Base-by-base conservation (phyloP, 441 rosid species). In the Sinapis alba region DNA sequence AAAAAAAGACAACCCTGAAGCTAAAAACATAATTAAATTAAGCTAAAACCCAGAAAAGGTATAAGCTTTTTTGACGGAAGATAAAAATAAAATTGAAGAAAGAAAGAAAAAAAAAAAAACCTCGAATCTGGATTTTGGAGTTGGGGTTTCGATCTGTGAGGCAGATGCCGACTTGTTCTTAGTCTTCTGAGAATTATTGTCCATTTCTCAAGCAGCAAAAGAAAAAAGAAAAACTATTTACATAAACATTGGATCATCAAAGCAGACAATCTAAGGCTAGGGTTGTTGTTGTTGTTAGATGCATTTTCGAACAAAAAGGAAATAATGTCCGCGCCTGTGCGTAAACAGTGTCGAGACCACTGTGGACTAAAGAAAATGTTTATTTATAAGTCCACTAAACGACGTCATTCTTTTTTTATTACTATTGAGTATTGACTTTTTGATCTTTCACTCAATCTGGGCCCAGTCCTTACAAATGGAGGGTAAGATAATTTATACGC, bases 121-220 rank as follows among this genome's bases (percentile, higher is more conserved):
- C 93, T 89, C 96, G 68, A 90, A 81, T 75, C 86, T 92, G 68
- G 78, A 73, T 63, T 78, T 78, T 18, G 97, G 84, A 70, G 84
- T 80, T 34, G 91, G 80, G 51, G 51, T 43, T 43, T 41, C 47
- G 47, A 41, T 41, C 15, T 41, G 13, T 2, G 43, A 36, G 11
- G 36, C 2, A 32, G 43, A 36, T 9, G n/a, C n/a, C n/a, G 13
- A 10, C 43, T 28, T 1, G 8, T 36, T 36, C 43, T 36, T 10
- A 3, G 0, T 9, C 41, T 34, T 34, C 86, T 77, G 78, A 0
- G 90, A 84, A 28, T 88, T 87, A 60, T 41, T 12, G 15, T 86
- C 94, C 97, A 91, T 53, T 87, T 50, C 13, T 59, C 56, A 47
- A 16, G 56, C 72, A 16, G 19, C 3, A 1, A 30, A 30, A 6